phyloP scores from a whole-genome alignment of 352 stramenopile genomes.

The Globisporangium middletonii region DNA sequence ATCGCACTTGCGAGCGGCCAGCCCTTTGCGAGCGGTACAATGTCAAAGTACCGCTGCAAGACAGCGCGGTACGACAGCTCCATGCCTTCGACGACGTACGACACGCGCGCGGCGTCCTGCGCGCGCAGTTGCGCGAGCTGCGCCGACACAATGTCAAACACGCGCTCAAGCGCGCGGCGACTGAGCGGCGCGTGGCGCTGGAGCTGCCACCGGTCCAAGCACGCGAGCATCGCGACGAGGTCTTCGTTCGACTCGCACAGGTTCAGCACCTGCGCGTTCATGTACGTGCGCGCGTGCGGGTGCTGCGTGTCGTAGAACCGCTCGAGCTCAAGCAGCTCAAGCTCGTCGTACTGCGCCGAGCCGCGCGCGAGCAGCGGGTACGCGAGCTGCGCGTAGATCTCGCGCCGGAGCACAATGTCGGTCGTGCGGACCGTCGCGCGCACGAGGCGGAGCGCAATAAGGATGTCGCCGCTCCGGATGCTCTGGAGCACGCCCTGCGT shows the following conservation, averaged over 20 bases:
- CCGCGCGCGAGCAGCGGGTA: slow-evolving; percentile 49
- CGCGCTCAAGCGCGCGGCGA: slow-evolving; percentile 35
- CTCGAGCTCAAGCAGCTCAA: slow-evolving; percentile 47
- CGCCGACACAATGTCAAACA: slow-evolving; percentile 55
- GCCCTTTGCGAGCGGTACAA: slow-evolving; percentile 39
- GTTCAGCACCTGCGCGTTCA: slow-evolving; percentile 64
- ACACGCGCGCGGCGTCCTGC: slow-evolving; percentile 7
- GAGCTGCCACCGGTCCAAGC: slow-evolving; percentile 54
- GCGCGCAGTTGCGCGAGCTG: slow-evolving; percentile 35
- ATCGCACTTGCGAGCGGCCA: slow-evolving; percentile 52
- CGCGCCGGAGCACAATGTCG: slow-evolving; percentile 34
- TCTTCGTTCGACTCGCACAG: slow-evolving; percentile 63
- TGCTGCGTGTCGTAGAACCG: slow-evolving; percentile 55
- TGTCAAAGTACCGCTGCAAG: slow-evolving; percentile 40
- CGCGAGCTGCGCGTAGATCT: slow-evolving; percentile 59
- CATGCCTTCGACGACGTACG: slow-evolving; percentile 35
- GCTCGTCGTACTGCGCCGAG: slow-evolving; percentile 23
- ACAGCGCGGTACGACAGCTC: slow-evolving; percentile 52
- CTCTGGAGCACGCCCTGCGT: slow-evolving; percentile 42
- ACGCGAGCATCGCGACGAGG: slow-evolving; percentile 48
- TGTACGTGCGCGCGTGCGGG: slow-evolving; percentile 20
- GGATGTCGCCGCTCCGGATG: slow-evolving; percentile 40
- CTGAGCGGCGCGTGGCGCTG: slow-evolving; percentile 34
- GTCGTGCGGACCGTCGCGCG: slow-evolving; percentile 33
- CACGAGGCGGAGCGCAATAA: slow-evolving; percentile 38